Evolutionary conservation across 2,329 filamentous ascomycete species (phyloP).

Genomic region (Colletotrichum tofieldiae): DNA sequence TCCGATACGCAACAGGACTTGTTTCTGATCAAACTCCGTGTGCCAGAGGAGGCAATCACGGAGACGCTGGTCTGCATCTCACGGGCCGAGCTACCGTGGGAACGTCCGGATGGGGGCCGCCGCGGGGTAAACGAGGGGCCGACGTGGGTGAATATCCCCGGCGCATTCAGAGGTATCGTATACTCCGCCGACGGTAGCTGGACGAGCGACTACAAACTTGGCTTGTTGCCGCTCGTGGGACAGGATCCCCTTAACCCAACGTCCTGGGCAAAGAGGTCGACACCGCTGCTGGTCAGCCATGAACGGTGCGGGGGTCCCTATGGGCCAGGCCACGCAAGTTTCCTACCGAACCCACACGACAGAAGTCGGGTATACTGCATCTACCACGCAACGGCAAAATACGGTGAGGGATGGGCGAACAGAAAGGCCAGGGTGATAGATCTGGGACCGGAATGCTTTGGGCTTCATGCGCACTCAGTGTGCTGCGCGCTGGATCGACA

Average conservation of each 20-base stretch:
- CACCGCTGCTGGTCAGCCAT: constrained; percentile 65
- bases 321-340: constrained; percentile 71
- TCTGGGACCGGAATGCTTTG: constrained; percentile 41
- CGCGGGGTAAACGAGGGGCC: constrained; percentile 71
- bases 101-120: constrained; percentile 56
- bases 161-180: constrained; percentile 66
- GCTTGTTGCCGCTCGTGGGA: constrained; percentile 68
- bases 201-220: constrained; percentile 69
- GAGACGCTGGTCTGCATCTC: constrained; percentile 65
- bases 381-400: constrained; percentile 68
- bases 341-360: constrained; percentile 70
- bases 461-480: constrained; percentile 36
- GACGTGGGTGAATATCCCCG: constrained; percentile 65
- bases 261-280: constrained; percentile 67
- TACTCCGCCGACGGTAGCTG: constrained; percentile 72
- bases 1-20: constrained; percentile 44
- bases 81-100: constrained; percentile 66
- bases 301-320: constrained; percentile 65
- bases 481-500: constrained; percentile 43
- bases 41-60: constrained; percentile 57
- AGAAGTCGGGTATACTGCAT: constrained; percentile 69
- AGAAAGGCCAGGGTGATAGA: constrained; percentile 45
- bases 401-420: constrained; percentile 45
- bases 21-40: constrained; percentile 53
- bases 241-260: constrained; percentile 60